Evolutionary conservation across 306 rosid genomes (phyloP), one percentile per base, ranked within the genome.

Genomic region (Arachis hypogaea): DNA sequence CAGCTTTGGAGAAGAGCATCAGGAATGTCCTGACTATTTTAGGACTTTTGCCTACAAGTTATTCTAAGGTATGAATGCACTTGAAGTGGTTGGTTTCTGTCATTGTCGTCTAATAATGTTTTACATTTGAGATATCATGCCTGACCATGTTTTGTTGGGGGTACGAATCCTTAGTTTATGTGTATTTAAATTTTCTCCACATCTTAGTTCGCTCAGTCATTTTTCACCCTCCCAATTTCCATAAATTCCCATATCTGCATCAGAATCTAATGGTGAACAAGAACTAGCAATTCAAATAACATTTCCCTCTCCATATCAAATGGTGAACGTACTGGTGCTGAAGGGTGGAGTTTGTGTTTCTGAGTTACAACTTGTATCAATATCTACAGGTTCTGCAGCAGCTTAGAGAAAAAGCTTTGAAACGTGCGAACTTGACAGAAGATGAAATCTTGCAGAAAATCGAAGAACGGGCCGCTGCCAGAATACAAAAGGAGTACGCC

Each of bases 351-450:
- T 30, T 71, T 59, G 14, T 58, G 50, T 49, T 61, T 73, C 40
- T 38, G 42, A 42, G 45, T 73, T 43, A 45, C 8, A 22, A 63
- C 7, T 12, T 5, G 44, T 68, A 50, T 42, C 22, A 51, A 77
- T 22, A 22, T 72, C 47, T 62, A 69, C 91, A 95, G 98, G 82
- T 88, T 69, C 78, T 95, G 76, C 93, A 79, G 81, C 84, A 95
- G 84, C 86, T 95, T 11, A 89, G 47, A 74, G 92, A 86, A 81
- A 92, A 85, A 56, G 97, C 93, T 57, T 80, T 92, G 63, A 92
- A 74, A 77, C 99, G 99, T 8, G 97, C 99, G 6, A 85, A 86
- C 59, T 46, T 92, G 78, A 88, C 99, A 36, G 87, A 92, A 77
- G 89, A 75, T 9, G 82, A 90, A 69, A 88, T 95, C 40, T 45